phyloP scores from a whole-genome alignment of 106 monocot genomes.

The Dactylorhiza incarnata region DNA sequence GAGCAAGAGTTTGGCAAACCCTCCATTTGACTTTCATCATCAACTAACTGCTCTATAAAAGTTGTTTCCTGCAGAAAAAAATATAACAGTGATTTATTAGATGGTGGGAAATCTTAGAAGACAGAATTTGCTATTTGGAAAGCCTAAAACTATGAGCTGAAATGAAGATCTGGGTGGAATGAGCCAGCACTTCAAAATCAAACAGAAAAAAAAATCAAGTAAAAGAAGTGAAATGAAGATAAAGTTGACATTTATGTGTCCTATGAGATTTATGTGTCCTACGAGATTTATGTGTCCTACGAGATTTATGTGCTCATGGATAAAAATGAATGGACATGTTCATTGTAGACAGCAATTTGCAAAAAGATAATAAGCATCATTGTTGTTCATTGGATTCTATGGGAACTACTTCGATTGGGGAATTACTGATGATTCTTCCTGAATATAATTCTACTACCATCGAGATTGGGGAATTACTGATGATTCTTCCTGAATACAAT shows the following conservation, averaged over 20 bases:
- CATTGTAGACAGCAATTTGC: no score
- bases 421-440: no score
- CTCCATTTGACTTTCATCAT: conserved; percentile 99
- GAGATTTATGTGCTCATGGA: neutral
- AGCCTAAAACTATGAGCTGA: neutral
- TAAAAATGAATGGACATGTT: neutral
- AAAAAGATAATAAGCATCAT: no score
- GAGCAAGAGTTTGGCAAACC: conserved; percentile 63
- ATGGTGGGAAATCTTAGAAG: neutral
- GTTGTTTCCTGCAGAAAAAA: conserved; percentile 69
- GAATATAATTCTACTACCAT: no score
- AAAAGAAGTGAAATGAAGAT: neutral
- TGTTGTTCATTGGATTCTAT: no score
- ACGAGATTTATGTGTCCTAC: no score
- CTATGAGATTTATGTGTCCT: no score
- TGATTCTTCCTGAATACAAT: no score
- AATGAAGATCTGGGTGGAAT: neutral
- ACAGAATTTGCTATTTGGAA: neutral
- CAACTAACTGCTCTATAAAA: conserved; percentile 93
- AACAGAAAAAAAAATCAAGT: neutral
- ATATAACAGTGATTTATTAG: neutral
- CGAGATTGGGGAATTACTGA: no score
- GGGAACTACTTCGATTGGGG: no score
- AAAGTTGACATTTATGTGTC: neutral
- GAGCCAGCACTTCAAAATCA: neutral